These are phyloP conservation scores for Aureobasidium zeae DNA, from an alignment of 2,329 filamentous ascomycete species.

Conservation along the genomic window DNA sequence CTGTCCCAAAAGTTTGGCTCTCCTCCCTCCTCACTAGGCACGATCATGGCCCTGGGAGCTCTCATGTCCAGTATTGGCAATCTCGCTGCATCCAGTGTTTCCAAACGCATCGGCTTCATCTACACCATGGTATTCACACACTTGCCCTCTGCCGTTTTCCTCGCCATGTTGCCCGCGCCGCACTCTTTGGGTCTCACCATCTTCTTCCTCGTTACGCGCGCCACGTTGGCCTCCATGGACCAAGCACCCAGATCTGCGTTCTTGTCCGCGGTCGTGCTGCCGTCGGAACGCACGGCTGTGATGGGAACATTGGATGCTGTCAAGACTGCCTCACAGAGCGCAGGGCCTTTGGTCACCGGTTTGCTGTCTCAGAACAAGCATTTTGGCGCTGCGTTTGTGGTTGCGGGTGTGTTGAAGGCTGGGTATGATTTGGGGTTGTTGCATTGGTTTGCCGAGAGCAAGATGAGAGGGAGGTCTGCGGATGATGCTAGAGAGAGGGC, in stretches of 20 bases:
- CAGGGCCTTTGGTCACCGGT: slow-evolving; percentile 58
- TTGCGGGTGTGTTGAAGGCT: slow-evolving; percentile 55
- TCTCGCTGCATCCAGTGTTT: slow-evolving; percentile 50
- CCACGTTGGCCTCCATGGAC: slow-evolving; percentile 60
- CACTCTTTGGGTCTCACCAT: slow-evolving; percentile 46
- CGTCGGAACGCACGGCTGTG: slow-evolving; percentile 59
- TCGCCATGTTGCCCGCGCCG: slow-evolving; percentile 51
- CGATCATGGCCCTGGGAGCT: slow-evolving; percentile 43
- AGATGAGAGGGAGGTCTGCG: slow-evolving; percentile 1
- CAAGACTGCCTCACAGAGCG: slow-evolving; percentile 54
- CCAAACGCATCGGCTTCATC: slow-evolving; percentile 52
- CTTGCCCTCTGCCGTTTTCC: slow-evolving; percentile 56
- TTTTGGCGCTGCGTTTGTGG: slow-evolving; percentile 55
- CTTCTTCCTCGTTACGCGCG: slow-evolving; percentile 51
- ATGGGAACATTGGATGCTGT: slow-evolving; percentile 63
- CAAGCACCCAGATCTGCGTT: slow-evolving; percentile 61
- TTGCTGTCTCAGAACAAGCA: slow-evolving; percentile 45
- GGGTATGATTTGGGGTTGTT: slow-evolving; percentile 34
- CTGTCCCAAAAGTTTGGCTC: slow-evolving; percentile 48
- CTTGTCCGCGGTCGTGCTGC: slow-evolving; percentile 54
- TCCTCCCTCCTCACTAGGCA: slow-evolving; percentile 45
- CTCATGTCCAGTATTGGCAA: slow-evolving; percentile 36
- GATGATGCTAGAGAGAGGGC: slow-evolving; percentile 10
- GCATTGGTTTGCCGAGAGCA: slow-evolving; percentile 21
- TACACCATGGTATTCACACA: slow-evolving; percentile 56